Evolutionary conservation across 148 eudicot species (phyloP).

Genomic region (Cornus suecica): DNA sequence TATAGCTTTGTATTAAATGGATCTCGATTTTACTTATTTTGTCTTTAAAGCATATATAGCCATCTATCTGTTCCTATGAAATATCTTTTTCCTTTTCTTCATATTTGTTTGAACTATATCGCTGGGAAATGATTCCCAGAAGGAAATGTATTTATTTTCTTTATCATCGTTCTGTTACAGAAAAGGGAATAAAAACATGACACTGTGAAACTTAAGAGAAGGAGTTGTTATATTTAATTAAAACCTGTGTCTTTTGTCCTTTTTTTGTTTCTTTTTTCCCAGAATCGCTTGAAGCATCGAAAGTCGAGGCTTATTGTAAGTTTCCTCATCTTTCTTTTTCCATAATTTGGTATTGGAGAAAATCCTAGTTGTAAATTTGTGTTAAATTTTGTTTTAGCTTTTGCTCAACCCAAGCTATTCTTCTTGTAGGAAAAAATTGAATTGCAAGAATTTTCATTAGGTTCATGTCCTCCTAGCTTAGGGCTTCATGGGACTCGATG

Average conservation of each 20-base stretch:
- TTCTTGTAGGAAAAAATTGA: slow-evolving; percentile 78
- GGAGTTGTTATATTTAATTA: not conserved
- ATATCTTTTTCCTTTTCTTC: not conserved
- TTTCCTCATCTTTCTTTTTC: slow-evolving; percentile 3
- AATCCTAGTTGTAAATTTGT: not conserved
- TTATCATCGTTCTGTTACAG: not conserved
- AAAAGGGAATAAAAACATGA: not conserved
- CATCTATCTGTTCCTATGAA: not conserved
- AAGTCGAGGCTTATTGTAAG: slow-evolving; percentile 85
- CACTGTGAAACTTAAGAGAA: not conserved
- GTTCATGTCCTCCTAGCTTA: slow-evolving; percentile 69
- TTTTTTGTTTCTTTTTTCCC: slow-evolving; percentile 25
- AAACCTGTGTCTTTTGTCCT: not conserved
- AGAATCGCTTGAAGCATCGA: slow-evolving; percentile 88
- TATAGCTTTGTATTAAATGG: not conserved
- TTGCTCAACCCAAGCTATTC: too few species aligned
- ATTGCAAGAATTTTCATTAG: slow-evolving; percentile 87
- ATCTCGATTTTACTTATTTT: not conserved
- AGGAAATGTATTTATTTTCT: not conserved
- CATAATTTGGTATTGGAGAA: too few species aligned
- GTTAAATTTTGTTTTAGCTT: not conserved
- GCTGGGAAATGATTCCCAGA: not conserved
- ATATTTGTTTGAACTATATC: slow-evolving; percentile 3
- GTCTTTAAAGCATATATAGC: not conserved
- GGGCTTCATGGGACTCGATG: slow-evolving; percentile 86